Base-by-base conservation (phyloP, 1,284 basidiomycete genomes). In the Pascua sp. region DNA sequence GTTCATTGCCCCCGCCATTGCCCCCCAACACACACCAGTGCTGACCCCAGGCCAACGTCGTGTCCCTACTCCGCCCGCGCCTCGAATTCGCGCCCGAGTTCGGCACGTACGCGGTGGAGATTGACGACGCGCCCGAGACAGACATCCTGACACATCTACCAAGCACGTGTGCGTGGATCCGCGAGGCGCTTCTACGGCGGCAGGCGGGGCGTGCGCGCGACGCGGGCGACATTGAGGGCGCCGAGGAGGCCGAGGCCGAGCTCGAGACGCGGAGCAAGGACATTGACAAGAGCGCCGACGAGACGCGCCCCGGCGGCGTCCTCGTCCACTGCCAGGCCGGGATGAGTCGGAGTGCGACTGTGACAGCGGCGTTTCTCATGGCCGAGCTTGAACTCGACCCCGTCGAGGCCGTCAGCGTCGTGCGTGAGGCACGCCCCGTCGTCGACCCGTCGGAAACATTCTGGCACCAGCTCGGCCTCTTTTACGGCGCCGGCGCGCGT, bases 251-350 rank as follows among this genome's bases (percentile, higher is more conserved):
- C n/a, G 38, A 37, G 41, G 36, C 15, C 39, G 46, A 39, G 11
- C 17, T 5, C 18, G 48, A 53, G 8, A 18, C 43, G 9, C 45
- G 49, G 12, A 39, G 46, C 37, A 11, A 16, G 37, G 43, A 54
- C 42, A 54, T 55, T 11, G 55, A 51, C 24, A 44, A 36, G 45
- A 18, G 43, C 8, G 55, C 55, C 1, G 54, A 54, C 4, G 50
- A 24, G 18, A 66, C 86, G 67, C 88, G 86, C 66, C 84, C 83
- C 0, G 81, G 85, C 36, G 86, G 87, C 1, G 87, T 94, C 0
- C 79, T 93, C 15, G 88, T 93, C 0, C 91, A 94, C 73, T 93
- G 91, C 71, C 85, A 89, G 62, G 90, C 89, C 24, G 90, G 90
- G 24, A 82, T 91, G 77, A 91, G 89, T 67, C 83, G 91, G 24